These are phyloP conservation scores for Populus trichocarpa DNA, from an alignment of 441 rosid species.

Conservation along the genomic window DNA sequence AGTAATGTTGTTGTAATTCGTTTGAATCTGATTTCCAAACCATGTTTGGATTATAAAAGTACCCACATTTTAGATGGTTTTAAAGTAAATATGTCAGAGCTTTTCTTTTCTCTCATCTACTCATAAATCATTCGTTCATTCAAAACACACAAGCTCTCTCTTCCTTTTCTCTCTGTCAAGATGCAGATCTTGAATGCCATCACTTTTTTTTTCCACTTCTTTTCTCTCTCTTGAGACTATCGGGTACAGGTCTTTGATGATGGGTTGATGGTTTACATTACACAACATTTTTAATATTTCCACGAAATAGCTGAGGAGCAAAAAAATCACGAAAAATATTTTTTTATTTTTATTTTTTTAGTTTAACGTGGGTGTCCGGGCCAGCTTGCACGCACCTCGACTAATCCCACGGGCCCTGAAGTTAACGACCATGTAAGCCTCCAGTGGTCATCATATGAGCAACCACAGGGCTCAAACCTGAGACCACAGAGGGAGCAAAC, in stretches of 20 bases:
- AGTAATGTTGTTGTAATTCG: neutral
- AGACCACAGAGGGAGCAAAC: too few species aligned
- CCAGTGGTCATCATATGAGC: too few species aligned
- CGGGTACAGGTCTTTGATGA: neutral
- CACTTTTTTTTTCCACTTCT: neutral
- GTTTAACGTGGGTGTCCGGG: too few species aligned
- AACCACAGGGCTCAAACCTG: too few species aligned
- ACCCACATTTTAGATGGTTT: neutral
- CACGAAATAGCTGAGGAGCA: neutral
- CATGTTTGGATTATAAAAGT: neutral
- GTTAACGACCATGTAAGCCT: too few species aligned
- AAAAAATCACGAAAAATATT: too few species aligned
- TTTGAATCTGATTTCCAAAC: neutral
- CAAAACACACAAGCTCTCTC: neutral
- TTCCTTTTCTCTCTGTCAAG: neutral
- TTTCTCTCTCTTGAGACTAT: neutral
- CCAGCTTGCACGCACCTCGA: too few species aligned
- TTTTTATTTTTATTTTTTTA: too few species aligned
- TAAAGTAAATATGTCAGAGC: neutral
- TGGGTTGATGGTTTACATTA: neutral
- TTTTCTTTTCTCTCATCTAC: neutral
- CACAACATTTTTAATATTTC: too few species aligned
- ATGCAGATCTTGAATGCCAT: neutral
- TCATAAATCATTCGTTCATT: neutral
- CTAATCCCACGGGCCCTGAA: too few species aligned